These are phyloP conservation scores for Phialocephala sp. DNA, from an alignment of 2,329 filamentous ascomycete genomes.

Conservation along the genomic window DNA sequence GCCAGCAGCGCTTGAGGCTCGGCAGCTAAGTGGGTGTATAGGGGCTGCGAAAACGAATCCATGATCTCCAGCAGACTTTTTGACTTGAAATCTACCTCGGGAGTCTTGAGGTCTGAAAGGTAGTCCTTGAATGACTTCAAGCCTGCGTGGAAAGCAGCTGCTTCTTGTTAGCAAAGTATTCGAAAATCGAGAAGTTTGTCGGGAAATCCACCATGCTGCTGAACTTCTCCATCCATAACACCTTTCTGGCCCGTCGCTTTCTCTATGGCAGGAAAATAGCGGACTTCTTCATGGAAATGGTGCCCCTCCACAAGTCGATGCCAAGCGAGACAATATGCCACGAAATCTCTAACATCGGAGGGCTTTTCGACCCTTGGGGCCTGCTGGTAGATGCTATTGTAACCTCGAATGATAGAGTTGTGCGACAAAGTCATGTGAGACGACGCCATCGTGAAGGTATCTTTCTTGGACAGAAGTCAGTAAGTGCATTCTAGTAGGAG, in stretches of 20 bases:
- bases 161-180: conserved; percentile 1
- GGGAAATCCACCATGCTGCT: conserved; percentile 30
- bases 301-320: conserved; percentile 58
- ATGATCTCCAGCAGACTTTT: conserved; percentile 30
- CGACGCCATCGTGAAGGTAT: conserved; percentile 61
- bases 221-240: conserved; percentile 31
- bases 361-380: conserved; percentile 55
- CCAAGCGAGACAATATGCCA: conserved; percentile 63
- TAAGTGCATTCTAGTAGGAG: not conserved
- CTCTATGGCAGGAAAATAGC: conserved; percentile 30
- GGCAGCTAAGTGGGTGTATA: conserved; percentile 27
- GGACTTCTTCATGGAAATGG: conserved; percentile 30
- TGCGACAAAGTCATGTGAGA: conserved; percentile 67
- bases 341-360: conserved; percentile 60
- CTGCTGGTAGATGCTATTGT: conserved; percentile 68
- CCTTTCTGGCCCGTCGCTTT: conserved; percentile 24
- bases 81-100: conserved; percentile 15
- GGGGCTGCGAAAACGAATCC: conserved; percentile 28
- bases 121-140: conserved; percentile 28
- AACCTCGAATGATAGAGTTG: conserved; percentile 67
- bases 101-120: conserved; percentile 18
- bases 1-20: conserved; percentile 27
- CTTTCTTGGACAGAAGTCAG: conserved; percentile 20
- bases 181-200: not conserved
- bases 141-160: conserved; percentile 31